These are phyloP conservation scores for Alternaria panax DNA, from an alignment of 2,329 filamentous ascomycete genomes.

Conservation along the genomic window DNA sequence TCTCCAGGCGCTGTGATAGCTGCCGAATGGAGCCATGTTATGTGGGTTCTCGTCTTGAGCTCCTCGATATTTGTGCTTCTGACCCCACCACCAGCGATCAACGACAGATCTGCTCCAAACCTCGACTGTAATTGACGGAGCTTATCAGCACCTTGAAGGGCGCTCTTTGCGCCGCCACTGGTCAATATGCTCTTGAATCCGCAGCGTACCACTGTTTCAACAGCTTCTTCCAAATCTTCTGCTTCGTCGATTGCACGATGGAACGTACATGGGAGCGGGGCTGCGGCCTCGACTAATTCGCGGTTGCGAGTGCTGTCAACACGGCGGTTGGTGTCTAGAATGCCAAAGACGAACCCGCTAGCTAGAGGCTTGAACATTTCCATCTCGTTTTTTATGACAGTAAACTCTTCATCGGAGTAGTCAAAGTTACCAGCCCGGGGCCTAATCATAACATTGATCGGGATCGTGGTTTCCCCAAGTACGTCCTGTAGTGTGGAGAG, in stretches of 20 bases:
- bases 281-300: constrained; percentile 54
- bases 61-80: constrained; percentile 53
- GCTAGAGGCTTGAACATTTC: constrained; percentile 46
- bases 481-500: constrained; percentile 33
- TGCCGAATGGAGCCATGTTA: constrained; percentile 55
- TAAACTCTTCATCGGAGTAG: constrained; percentile 54
- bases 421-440: constrained; percentile 57
- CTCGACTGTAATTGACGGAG: constrained; percentile 43
- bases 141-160: constrained; percentile 44
- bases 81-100: constrained; percentile 63
- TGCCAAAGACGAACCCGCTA: constrained; percentile 62
- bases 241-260: constrained; percentile 62
- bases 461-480: constrained; percentile 43
- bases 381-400: constrained; percentile 55
- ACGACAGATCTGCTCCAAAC: constrained; percentile 44
- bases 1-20: constrained; percentile 49
- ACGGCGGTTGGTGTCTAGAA: constrained; percentile 43
- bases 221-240: constrained; percentile 34
- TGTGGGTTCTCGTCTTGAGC: constrained; percentile 41
- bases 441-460: constrained; percentile 63
- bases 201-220: constrained; percentile 50
- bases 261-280: constrained; percentile 59
- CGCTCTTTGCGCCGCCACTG: constrained; percentile 53
- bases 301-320: constrained; percentile 55
- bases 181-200: constrained; percentile 60